A percentile compares a stretch with the other conserved stretches of the same genome.
phyloP scores from a whole-genome alignment of 2,329 filamentous ascomycete genomes.

The Saccharata proteae region DNA sequence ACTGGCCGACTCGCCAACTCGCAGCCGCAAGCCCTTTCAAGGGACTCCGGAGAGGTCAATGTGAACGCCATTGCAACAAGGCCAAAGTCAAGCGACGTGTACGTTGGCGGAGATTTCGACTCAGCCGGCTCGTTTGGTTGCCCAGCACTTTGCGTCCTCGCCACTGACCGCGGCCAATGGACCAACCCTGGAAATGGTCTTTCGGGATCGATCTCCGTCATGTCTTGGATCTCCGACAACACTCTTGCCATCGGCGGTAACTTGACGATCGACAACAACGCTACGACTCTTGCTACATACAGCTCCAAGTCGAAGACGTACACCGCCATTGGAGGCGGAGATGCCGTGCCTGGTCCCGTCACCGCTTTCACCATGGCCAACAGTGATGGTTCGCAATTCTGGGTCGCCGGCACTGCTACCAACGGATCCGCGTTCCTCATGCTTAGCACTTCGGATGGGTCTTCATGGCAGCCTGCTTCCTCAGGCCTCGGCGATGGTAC shows the following conservation, averaged over 20 bases:
- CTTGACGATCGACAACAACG: slow-evolving; percentile 54
- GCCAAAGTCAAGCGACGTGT: slow-evolving; percentile 61
- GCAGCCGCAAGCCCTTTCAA: slow-evolving; percentile 66
- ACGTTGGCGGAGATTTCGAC: slow-evolving; percentile 76
- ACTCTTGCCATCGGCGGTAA: slow-evolving; percentile 68
- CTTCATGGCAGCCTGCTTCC: slow-evolving; percentile 54
- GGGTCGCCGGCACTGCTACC: slow-evolving; percentile 62
- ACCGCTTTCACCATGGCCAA: slow-evolving; percentile 65
- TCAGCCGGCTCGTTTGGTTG: slow-evolving; percentile 74
- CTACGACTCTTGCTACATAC: slow-evolving; percentile 59
- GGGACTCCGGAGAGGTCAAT: slow-evolving; percentile 44
- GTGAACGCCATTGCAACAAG: slow-evolving; percentile 68
- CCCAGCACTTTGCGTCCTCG: slow-evolving; percentile 69
- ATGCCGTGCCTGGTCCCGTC: slow-evolving; percentile 66
- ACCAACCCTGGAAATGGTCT: slow-evolving; percentile 63
- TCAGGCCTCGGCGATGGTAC: slow-evolving; percentile 53
- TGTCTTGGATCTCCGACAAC: slow-evolving; percentile 65
- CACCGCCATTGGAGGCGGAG: slow-evolving; percentile 48
- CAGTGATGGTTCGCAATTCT: slow-evolving; percentile 59
- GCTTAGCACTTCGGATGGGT: slow-evolving; percentile 70
- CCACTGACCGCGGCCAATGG: slow-evolving; percentile 62
- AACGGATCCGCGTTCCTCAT: slow-evolving; percentile 53
- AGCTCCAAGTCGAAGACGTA: slow-evolving; percentile 57
- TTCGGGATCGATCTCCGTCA: slow-evolving; percentile 54
- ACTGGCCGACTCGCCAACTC: slow-evolving; percentile 47